Base-by-base conservation (phyloP, 768 basidiomycete genomes). In the Rubroboletus satanas region DNA sequence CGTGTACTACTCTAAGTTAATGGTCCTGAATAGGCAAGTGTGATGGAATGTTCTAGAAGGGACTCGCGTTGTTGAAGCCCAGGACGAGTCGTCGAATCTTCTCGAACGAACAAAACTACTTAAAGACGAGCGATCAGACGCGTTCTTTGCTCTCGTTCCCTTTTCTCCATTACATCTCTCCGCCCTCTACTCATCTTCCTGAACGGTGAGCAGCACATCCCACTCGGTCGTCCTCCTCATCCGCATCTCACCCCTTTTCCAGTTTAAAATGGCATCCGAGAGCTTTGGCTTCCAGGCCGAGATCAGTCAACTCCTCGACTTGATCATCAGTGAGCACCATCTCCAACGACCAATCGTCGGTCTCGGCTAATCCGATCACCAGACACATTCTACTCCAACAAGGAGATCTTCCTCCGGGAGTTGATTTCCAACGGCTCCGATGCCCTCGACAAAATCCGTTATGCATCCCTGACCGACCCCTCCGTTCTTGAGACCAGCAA, bases 321-420 rank as follows among this genome's bases (percentile, higher is more conserved):
- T 98, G 71, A 98, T 98, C 81, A 98, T 98, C 84, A 98, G 90
- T 93, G 68, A 56, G 90, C 76, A 11, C 51, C 43, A 1, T 37
- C 33, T 43, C 23, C 4, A 38, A 28, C 57, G 44, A 15, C 49
- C 21, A 26, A 51, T 39, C n/a, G 1, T 33, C 3, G 2, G 2
- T 42, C 43, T 43, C 4, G 31, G 48, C 51, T 69, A 29, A 67
- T 44, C 5, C 9, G 51, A 38, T 66, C 44, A 10, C 18, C 62
- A 92, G 90, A 98, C 82, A 98, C 96, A 60, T 98, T 98, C 87
- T 99, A 98, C 86, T 97, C 94, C 59, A 98, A 99, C 87, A 99
- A 99, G 83, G 96, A 98, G 79, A 98, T 99, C 75, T 98, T 98
- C 85, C 87, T 99, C 65, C 91, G 97, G 73, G 97, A 98, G 77